Conservation (phyloP, 192 early-diverging fungal species). For the Geosiphon pyriformis region DNA sequence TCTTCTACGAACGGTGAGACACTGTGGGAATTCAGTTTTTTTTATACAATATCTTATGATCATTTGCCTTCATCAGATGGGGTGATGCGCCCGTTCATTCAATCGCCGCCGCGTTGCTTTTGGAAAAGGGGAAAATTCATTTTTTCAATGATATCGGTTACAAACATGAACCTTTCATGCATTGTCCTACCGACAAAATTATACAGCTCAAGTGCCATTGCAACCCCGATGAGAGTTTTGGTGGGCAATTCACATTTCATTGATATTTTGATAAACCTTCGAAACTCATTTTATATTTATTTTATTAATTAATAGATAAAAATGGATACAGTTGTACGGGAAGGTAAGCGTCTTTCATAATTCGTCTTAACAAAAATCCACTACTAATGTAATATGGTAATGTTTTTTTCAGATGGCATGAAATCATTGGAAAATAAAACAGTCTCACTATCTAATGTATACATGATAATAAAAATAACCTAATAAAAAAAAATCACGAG, state of each 20-base stretch:
- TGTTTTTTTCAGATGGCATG: too few species aligned
- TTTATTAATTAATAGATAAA: neutral
- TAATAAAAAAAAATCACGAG: too few species aligned
- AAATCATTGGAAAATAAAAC: too few species aligned
- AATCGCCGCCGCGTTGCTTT: constrained; percentile 54
- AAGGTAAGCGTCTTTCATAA: constrained; percentile 16
- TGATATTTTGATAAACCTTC: neutral
- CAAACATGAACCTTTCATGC: constrained; percentile 52
- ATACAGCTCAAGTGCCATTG: constrained; percentile 45
- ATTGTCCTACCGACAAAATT: constrained; percentile 51
- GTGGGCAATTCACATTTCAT: constrained; percentile 29
- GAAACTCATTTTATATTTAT: neutral
- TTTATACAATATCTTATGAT: too few species aligned
- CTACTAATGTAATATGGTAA: too few species aligned
- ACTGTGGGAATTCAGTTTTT: too few species aligned
- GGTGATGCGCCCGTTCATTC: constrained; percentile 74
- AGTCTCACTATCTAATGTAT: too few species aligned
- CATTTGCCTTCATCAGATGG: constrained; percentile 41
- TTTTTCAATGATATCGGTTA: constrained; percentile 77
- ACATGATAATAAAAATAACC: too few species aligned
- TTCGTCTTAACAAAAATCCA: too few species aligned
- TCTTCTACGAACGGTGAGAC: constrained; percentile 72
- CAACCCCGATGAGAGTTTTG: constrained; percentile 42
- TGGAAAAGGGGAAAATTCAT: constrained; percentile 58
- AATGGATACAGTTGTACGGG: constrained; percentile 15